These are phyloP conservation scores for Albatrellus ellisii DNA, from an alignment of 768 basidiomycete species.

Conservation along the genomic window DNA sequence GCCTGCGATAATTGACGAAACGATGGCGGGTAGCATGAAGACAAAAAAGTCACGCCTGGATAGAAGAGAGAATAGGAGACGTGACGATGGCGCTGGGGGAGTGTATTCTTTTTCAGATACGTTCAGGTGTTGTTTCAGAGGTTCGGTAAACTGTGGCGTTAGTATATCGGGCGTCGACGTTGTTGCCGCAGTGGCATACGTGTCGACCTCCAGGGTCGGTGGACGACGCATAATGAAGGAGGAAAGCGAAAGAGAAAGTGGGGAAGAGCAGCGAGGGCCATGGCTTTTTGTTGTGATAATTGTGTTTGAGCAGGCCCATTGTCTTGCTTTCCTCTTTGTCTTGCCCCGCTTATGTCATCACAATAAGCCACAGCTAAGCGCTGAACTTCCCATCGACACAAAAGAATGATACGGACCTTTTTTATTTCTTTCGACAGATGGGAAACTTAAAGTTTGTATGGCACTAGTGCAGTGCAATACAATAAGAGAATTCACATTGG, in stretches of 20 bases:
- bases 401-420: no score
- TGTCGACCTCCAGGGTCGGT: conserved; percentile 17
- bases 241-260: conserved; percentile 9
- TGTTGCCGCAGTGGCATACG: conserved; percentile 5
- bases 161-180: conserved; percentile 16
- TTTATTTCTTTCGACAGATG: no score
- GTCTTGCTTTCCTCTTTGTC: neutral
- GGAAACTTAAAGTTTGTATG: no score
- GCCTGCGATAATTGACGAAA: conserved; percentile 49
- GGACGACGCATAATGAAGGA: conserved; percentile 16
- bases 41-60: conserved; percentile 39
- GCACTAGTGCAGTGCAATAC: no score
- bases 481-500: no score
- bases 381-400: neutral
- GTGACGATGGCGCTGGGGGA: conserved; percentile 26
- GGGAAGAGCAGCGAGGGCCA: conserved; percentile 7
- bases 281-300: conserved; percentile 18
- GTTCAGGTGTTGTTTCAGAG: conserved; percentile 8
- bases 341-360: conserved; percentile 7
- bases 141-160: conserved; percentile 12
- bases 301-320: conserved; percentile 2
- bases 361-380: conserved; percentile 5
- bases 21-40: conserved; percentile 50
- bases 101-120: conserved; percentile 14
- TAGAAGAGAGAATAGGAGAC: conserved; percentile 55